Base-by-base conservation (phyloP, 164 flowering plant genomes). In the Chimonanthus salicifolius region DNA sequence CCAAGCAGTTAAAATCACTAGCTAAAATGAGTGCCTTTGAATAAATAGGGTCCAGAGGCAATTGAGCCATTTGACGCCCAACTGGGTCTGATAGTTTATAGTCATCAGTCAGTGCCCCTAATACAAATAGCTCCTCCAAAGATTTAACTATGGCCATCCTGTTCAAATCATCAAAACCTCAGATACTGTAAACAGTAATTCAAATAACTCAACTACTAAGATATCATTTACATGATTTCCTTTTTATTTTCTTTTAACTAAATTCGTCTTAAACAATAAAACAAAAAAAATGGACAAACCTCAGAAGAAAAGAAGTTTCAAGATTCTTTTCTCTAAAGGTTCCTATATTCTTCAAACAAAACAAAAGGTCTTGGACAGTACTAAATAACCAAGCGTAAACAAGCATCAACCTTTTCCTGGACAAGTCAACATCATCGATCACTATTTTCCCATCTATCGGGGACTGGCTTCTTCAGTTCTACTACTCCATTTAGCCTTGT, bases 91-190 rank as follows among this genome's bases (percentile, higher is more conserved):
- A 87, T 47, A 95, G 80, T 78, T 90, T 90, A 79, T 81, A 83
- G 15, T 90, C 92, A 62, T 92, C 92, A 10, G 96, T 85, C 46
- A 95, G 76, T 81, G 99, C 98, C 65, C 97, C 99, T 33, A 95
- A 83, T 85, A 90, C 84, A 69, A 81, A 82, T 77, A 93, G 81
- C 44, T 90, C 87, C 84, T 92, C 97, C 87, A 93, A 82, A 60
- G 99, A 90, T 78, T 89, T 95, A 70, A 87, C 72, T 69, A 95
- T 83, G 75, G 92, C 86, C 78, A 78, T 80, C 88, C 99, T 95
- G 90, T 75, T 74, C 51, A 71, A 71, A 68, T 45, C 63, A 18
- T 48, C 58, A 71, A n/a, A 62, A 20, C 20, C 49, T 66, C 48
- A 65, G 64, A 48, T 15, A 48, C 46, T 5, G 7, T 8, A n/a